phyloP scores from a whole-genome alignment of 208 protist species.

The Acanthamoeba triangularis region DNA sequence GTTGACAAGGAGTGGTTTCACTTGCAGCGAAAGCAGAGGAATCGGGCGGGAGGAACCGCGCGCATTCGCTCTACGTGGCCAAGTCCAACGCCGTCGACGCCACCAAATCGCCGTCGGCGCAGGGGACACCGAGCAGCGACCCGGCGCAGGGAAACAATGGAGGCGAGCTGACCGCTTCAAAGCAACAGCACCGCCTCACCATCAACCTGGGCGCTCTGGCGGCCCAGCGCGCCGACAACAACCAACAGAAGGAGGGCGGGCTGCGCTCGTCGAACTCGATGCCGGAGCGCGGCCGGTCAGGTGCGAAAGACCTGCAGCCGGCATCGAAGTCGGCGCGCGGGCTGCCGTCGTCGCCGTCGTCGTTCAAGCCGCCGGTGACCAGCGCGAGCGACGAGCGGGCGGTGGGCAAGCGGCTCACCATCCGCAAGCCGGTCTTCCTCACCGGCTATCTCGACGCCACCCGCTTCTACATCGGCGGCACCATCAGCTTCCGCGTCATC shows the following conservation, averaged over 20 bases:
- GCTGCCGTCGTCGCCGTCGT: background rate
- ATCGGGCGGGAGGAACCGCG: background rate
- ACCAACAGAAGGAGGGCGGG: background rate
- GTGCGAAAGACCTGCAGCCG: background rate
- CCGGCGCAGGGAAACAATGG: background rate
- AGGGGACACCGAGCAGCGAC: background rate
- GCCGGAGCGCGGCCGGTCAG: background rate
- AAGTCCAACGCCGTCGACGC: background rate
- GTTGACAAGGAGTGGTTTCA: no score
- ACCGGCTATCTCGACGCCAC: conserved; percentile 1
- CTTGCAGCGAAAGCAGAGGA: background rate
- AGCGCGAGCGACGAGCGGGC: conserved; percentile 38
- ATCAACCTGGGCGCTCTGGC: background rate
- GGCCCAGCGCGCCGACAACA: background rate
- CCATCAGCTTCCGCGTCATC: background rate
- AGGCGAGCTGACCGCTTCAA: background rate
- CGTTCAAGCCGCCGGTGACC: conserved; percentile 18
- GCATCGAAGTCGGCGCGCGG: background rate
- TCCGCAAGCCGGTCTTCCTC: background rate
- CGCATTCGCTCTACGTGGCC: background rate
- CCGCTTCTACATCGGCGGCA: conserved; percentile 30
- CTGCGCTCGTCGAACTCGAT: conserved; percentile 33
- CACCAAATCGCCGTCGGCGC: background rate
- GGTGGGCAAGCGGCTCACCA: background rate
- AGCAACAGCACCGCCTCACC: background rate